Base-by-base conservation (phyloP, 768 basidiomycete genomes). In the Termitomyces sp. region DNA sequence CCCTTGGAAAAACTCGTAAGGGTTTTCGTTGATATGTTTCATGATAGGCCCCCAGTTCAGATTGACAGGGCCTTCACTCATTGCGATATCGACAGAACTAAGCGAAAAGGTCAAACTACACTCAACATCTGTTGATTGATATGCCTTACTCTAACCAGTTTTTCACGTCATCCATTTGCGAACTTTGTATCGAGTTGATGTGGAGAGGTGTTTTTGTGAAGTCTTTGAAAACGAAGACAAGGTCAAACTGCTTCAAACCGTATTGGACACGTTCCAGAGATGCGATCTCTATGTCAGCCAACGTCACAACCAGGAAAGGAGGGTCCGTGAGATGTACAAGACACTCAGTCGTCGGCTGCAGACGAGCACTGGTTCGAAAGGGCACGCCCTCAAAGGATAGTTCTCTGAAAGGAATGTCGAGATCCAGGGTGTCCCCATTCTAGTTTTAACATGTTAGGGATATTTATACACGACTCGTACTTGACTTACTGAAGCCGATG, bases 11-110 rank as follows among this genome's bases (percentile, higher is more conserved):
- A 98, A 99, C 34, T 91, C 93, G 66, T 91, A 87, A 0, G 97
- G 95, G 64, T 89, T 93, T 65, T 98, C 96, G 64, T 97, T 97
- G 75, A 98, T 88, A 43, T 94, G 96, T 75, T 98, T 98, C 94
- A 99, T 98, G 72, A 99, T 97, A 3, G 91, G 92, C 5, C 89
- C 88, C 97, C 96, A 99, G 70, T 97, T 96, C 76, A 98, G 79
- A 74, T 98, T 98, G 78, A 99, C 94, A 7, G 94, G 93, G 5
- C 96, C 91, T 74, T 98, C 96, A 50, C 91, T 91, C 77, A 97
- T 83, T 8, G 97, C 89, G 60, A 99, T 96, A 70, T 99, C 97
- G 59, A 98, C 95, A 5, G 96, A 98, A 70, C 96, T 98, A 60
- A 37, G 32, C 15, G 31, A 36, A 38, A 17, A 43, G 10, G 43